Evolutionary conservation across 768 basidiomycete genomes (phyloP).

Genomic region (Gymnopilus dilepis): DNA sequence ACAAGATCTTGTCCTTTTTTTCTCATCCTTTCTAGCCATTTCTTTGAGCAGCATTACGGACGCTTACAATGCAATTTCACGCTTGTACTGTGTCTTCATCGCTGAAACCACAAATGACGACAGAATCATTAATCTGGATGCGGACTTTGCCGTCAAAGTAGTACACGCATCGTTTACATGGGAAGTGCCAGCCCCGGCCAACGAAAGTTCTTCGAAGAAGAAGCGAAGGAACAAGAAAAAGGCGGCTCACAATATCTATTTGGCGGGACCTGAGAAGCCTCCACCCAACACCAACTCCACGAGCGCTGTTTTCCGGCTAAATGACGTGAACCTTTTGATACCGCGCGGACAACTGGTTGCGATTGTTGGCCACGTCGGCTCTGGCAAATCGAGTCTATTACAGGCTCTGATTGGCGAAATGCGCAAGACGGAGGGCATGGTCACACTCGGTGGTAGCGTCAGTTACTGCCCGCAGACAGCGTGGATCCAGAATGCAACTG

Average conservation of each 20-base stretch:
- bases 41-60: conserved; percentile 7
- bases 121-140: background rate
- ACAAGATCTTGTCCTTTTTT: conserved; percentile 8
- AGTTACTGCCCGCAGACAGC: conserved; percentile 88
- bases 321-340: conserved; percentile 65
- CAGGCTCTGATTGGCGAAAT: conserved; percentile 85
- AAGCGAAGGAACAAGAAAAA: background rate
- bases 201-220: conserved; percentile 25
- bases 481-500: conserved; percentile 91
- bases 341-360: conserved; percentile 81
- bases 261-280: conserved; percentile 25
- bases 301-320: conserved; percentile 57
- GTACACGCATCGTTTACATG: conserved; percentile 66
- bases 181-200: conserved; percentile 68
- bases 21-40: conserved; percentile 9
- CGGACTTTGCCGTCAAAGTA: background rate
- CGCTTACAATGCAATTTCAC: conserved; percentile 3
- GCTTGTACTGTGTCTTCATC: conserved; percentile 10
- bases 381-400: conserved; percentile 72
- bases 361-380: conserved; percentile 82
- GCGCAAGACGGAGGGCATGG: conserved; percentile 66
- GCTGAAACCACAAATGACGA: conserved; percentile 1
- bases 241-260: conserved; percentile 11
- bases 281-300: conserved; percentile 7
- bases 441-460: conserved; percentile 75